Evolutionary conservation across 805 yeast species (phyloP), one percentile per base, ranked within the genome.

Genomic region (Tetrapisispora arboricola): DNA sequence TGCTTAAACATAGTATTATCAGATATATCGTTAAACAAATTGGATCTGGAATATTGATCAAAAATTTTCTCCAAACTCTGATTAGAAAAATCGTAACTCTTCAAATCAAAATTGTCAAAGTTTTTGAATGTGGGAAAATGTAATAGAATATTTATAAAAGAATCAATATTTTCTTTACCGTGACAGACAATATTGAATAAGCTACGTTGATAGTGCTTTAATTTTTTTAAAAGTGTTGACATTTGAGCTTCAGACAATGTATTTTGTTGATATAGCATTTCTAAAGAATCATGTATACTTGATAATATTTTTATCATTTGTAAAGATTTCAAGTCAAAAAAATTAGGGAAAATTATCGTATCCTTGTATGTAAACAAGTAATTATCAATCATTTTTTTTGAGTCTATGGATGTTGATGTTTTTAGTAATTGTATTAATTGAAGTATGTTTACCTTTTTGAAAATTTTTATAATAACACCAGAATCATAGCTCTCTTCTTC

Each of bases 301-400:
- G 46, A 24, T 12, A 55, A 30, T 8, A 41, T 18, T 26, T 46
- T 32, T 4, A 55, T 43, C 5, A 45, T 38, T 13, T 44, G 41
- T 32, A 54, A 32, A 16, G 49, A 38, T 12, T 36, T 35, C 18
- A 44, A 34, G 6, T 49, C 44, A 42, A 64, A 64, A 32, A 63
- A 50, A 26, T 63, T 64, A 6, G 55, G 58, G 38, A 60, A 64
- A 2, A 57, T 42, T 0, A 60, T 47, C 6, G 63, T 40, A 36
- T 65, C 67, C 38, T 57, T 59, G 39, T 56, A 62, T 4, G 49
- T 45, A 8, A 45, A 38, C 1, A 61, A 38, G 38, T 64, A 65
- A 27, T 57, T 59, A 39, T 64, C 64, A 26, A 54, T 48, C 5
- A 63, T 35, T 10, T 55, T 48, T 25, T 56, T 30, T 29, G 58